These are phyloP conservation scores for Barnettozyma botsteinii DNA, from an alignment of 805 yeast genomes.

Conservation along the genomic window DNA sequence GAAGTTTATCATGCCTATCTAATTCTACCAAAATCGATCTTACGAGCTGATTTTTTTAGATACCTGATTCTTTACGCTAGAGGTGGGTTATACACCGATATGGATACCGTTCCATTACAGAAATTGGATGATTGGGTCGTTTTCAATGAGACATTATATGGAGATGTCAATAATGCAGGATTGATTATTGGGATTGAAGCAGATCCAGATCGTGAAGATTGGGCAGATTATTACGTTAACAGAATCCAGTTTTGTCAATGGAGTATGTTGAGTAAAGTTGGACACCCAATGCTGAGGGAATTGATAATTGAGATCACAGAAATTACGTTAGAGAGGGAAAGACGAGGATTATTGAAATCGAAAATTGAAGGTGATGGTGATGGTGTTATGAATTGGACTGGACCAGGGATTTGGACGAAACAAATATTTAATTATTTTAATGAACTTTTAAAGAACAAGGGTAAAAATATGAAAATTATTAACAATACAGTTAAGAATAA, in stretches of 20 bases:
- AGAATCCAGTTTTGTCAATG: constrained; percentile 95
- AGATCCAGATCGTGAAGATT: constrained; percentile 92
- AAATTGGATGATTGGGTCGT: constrained; percentile 76
- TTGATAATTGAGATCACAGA: constrained; percentile 74
- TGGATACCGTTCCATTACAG: constrained; percentile 76
- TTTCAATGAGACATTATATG: constrained; percentile 25
- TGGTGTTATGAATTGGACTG: constrained; percentile 91
- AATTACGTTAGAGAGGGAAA: constrained; percentile 54
- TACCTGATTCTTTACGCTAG: constrained; percentile 81
- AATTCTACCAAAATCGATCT: constrained; percentile 69
- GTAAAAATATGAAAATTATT: constrained; percentile 6
- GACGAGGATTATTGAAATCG: constrained; percentile 43
- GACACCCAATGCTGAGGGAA: constrained; percentile 86
- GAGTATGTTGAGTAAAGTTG: constrained; percentile 86
- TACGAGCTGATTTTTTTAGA: constrained; percentile 91
- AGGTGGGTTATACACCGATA: constrained; percentile 91
- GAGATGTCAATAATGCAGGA: constrained; percentile 45
- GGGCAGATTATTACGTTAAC: constrained; percentile 91
- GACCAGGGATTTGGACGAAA: constrained; percentile 95
- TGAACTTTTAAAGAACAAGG: constrained; percentile 28
- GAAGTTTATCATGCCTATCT: constrained; percentile 70
- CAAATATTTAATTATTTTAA: constrained; percentile 72
- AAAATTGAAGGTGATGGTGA: constrained; percentile 64
- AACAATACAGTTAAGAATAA: constrained; percentile 21
- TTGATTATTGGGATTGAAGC: constrained; percentile 90